Base-by-base conservation (phyloP, 352 stramenopile genomes). In the Globisporangium canariense region DNA sequence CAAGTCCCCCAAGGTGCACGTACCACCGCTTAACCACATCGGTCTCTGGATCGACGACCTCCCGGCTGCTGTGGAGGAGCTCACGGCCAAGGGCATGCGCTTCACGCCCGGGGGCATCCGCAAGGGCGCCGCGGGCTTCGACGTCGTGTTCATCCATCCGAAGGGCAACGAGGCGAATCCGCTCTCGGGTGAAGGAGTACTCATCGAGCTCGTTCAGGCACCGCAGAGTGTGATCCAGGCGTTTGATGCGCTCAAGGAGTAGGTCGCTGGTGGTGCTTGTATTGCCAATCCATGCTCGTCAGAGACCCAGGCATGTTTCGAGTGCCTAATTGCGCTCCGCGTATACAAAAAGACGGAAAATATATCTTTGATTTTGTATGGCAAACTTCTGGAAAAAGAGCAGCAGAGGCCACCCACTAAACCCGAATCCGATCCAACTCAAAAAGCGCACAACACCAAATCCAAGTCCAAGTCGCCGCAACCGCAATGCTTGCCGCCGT, bases 61-160 rank as follows among this genome's bases (percentile, higher is more conserved):
- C 14, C 78, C 87, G 45, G 79, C 75, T 18, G 95, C 91, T 16
- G 96, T 99, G 18, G 70, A 94, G 38, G 97, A 97, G 78, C 89
- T 99, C 60, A 81, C 88, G 41, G 63, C 86, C 60, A 89, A 93
- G 50, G 94, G 97, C 50, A 87, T 99, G 66, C 88, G 96, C 51
- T 99, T 99, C 73, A 98, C 97, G 46, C 96, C 96, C 32, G 97
- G 97, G 20, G 97, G 97, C 51, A 99, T 99, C 73, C 88, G 97
- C 63, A 97, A 97, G 72, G 97, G 97, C 55, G 97, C 97, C 6
- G 79, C 92, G n/a, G 97, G 97, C 36, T 96, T 98, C 68, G 86
- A 99, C 70, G 94, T 99, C 34, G 94, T 92, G 30, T 99, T 99
- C 70, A 98, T 99, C 71, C 97, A 99, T 80, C 97, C 97, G 11